These are phyloP conservation scores for Epichloe gansuensis DNA, from an alignment of 2,329 filamentous ascomycete genomes.

Conservation along the genomic window DNA sequence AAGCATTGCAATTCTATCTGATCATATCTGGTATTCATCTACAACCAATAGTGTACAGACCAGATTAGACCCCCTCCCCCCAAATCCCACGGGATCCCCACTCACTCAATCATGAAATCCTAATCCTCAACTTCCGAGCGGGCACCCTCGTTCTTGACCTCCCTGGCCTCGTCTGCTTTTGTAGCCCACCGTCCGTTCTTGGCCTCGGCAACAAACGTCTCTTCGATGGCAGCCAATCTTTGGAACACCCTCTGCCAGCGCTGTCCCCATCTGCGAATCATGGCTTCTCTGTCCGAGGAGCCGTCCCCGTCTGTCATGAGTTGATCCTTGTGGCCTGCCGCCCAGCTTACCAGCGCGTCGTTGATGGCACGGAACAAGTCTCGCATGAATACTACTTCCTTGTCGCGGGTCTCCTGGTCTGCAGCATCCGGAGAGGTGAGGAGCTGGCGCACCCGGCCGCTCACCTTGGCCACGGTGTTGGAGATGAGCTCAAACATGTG, in stretches of 20 bases:
- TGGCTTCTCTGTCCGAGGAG: slow-evolving; percentile 43
- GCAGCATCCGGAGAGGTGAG: slow-evolving; percentile 48
- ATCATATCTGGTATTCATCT: neutral
- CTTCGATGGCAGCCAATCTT: slow-evolving; percentile 74
- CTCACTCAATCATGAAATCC: neutral
- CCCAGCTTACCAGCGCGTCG: slow-evolving; percentile 62
- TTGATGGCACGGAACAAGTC: slow-evolving; percentile 73
- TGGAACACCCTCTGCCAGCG: slow-evolving; percentile 80
- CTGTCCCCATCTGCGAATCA: slow-evolving; percentile 69
- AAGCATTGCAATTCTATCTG: no score
- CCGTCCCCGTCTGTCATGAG: slow-evolving; percentile 58
- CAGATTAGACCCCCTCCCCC: neutral
- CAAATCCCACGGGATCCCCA: no score
- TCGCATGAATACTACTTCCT: slow-evolving; percentile 63
- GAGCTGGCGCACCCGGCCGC: slow-evolving; percentile 72
- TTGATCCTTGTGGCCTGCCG: slow-evolving; percentile 60
- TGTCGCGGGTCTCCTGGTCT: slow-evolving; percentile 52
- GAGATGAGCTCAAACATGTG: slow-evolving; percentile 85
- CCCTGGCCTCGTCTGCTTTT: neutral
- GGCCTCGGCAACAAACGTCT: slow-evolving; percentile 43
- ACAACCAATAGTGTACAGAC: neutral
- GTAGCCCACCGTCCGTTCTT: slow-evolving; percentile 9
- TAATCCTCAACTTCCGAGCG: neutral
- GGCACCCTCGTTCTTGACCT: neutral
- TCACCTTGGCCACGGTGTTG: slow-evolving; percentile 83